Percentiles rank a stretch among this genome's conserved stretches.
Evolutionary conservation across 192 early-diverging fungal species (phyloP).

Genomic region (Coemansia sp.): DNA sequence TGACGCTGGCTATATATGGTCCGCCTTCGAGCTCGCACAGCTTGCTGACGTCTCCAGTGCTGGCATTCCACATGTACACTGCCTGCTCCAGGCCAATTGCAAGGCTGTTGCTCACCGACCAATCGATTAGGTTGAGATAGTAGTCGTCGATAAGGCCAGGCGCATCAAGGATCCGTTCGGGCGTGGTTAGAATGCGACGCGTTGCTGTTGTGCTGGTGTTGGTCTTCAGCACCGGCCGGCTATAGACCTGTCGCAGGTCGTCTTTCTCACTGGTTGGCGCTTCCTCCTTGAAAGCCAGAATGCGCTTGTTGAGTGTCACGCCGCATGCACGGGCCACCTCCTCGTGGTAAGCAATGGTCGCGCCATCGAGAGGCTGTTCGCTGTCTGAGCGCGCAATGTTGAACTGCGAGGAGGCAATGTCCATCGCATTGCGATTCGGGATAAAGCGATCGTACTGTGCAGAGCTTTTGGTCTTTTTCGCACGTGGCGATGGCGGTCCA

Average conservation of each 20-base stretch:
- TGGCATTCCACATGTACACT: conserved; percentile 92
- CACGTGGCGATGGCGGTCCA: conserved; percentile 32
- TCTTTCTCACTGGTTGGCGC: conserved; percentile 63
- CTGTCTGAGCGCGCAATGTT: conserved; percentile 56
- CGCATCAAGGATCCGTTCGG: conserved; percentile 87
- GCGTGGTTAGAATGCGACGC: conserved; percentile 75
- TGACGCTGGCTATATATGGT: conserved; percentile 67
- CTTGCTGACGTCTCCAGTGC: conserved; percentile 60
- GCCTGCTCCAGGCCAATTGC: conserved; percentile 84
- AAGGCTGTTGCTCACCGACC: conserved; percentile 77
- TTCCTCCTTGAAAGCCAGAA: conserved; percentile 77
- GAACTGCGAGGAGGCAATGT: conserved; percentile 70
- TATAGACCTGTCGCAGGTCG: conserved; percentile 60
- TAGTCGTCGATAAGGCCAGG: conserved; percentile 90
- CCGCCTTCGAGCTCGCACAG: conserved; percentile 53
- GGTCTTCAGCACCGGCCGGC: conserved; percentile 36
- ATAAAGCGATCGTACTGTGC: conserved; percentile 87
- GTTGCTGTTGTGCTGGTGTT: conserved; percentile 18
- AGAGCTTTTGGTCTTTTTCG: conserved; percentile 25
- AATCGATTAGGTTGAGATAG: conserved; percentile 94
- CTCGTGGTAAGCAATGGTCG: conserved; percentile 68
- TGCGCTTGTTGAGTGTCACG: conserved; percentile 74
- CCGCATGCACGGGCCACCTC: conserved; percentile 81
- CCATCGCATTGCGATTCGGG: conserved; percentile 73
- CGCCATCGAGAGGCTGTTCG: conserved; percentile 49